Evolutionary conservation across 1,139 yeast genomes (phyloP), one percentile per base, ranked within the genome.

Genomic region (Saccharomyces hybrid): DNA sequence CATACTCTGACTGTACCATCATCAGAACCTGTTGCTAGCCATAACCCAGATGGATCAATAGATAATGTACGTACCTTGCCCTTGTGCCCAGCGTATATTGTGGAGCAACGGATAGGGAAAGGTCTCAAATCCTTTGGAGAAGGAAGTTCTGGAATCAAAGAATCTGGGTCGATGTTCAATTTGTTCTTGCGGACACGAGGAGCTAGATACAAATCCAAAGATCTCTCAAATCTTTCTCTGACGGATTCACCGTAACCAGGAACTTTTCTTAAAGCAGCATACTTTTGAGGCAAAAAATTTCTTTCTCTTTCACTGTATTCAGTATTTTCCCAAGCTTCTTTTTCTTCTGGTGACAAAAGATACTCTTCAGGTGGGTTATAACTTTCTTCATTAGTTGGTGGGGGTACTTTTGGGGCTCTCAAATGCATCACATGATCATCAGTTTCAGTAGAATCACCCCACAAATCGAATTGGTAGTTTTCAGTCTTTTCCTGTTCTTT

Each of bases 351-450:
- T n/a, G 83, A 84, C 58, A 88, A 75, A 62, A 93, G 73, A 67
- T 93, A 93, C 74, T 93, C 99, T 68, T 81, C 96, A 13, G 99
- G 99, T 48, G 99, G 99, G 68, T 93, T 93, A 72, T 93, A 93
- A 64, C 95, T 85, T 73, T 93, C 97, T 63, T 91, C 99, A 68
- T 95, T 84, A 1, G 97, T 89, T 57, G 99, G 99, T 48, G 98
- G 98, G 20, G 96, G 84, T 65, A 90, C 67, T 71, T 93, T 93
- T 44, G 99, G 99, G 23, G 99, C 99, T 68, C 96, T 82, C 62
- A 91, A 76, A 60, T 83, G 89, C 97, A 90, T 90, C 47, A 90
- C 77, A 71, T 91, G 97, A 59, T 84, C 86, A 52, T 72, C 70
- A 57, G 81, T 83, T 54, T 80, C 82, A 3, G 73, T 72, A 46